Base-by-base conservation (phyloP, 1,284 basidiomycete species). In the Boletus mariae region DNA sequence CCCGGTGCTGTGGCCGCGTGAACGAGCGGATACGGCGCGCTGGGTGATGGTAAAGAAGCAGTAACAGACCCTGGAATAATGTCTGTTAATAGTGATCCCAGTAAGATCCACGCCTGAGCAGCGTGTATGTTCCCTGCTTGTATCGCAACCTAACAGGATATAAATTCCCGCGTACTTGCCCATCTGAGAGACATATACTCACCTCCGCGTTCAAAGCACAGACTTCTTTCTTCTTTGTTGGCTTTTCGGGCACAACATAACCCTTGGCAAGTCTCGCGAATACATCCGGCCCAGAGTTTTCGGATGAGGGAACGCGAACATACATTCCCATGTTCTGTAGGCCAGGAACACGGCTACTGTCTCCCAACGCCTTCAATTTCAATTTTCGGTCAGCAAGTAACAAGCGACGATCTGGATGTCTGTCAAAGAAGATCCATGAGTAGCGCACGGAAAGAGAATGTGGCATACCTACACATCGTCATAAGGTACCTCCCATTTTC, bases 401-500 rank as follows among this genome's bases (percentile, higher is more conserved):
- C 32, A 61, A 66, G 9, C 71, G 70, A 49, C 72, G 75, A 49
- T 83, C 80, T 2, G 79, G 76, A 53, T 79, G 78, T 41, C 84
- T 88, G 34, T 29, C 51, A 4, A 45, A 23, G 13, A 25, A 28
- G 34, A 13, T 10, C 23, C 15, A 45, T 59, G 49, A 49, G 53
- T 8, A 31, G n/a, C 4, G 51, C 52, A n/a, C 3, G 1, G 15
- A 48, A 45, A 44, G 23, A 32, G 32, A 23, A 43, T n/a, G 3
- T 41, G 20, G 4, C n/a, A 5, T 13, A 73, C 86, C 62, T 63
- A 92, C 91, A 88, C 65, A 64, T 94, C 92, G 61, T 94, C 92
- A 60, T 90, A 94, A 0, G 92, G 92, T 0, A 89, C 69, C 61
- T 93, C 91, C 73, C 84, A 88, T 31, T 67, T 67, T 20, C 69